phyloP scores from a whole-genome alignment of 1,139 yeast species.

The Protomyces gravidus region DNA sequence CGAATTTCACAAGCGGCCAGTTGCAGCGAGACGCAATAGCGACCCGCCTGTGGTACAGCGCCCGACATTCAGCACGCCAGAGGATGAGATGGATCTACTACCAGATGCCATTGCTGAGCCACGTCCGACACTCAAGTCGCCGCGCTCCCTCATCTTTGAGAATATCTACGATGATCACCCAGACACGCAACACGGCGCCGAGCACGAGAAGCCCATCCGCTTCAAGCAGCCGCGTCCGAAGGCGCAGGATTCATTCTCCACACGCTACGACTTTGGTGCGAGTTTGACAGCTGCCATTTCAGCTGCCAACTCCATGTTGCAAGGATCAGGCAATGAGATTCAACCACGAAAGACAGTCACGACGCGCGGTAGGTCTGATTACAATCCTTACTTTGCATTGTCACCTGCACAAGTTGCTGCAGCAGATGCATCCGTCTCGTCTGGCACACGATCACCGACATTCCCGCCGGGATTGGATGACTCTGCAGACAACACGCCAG shows the following conservation, averaged over 20 bases:
- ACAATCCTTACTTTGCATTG: slow-evolving; percentile 21
- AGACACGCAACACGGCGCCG: background rate
- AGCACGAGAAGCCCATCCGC: slow-evolving; percentile 14
- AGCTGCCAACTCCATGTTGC: slow-evolving; percentile 21
- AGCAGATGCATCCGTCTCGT: background rate
- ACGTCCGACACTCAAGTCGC: slow-evolving; percentile 8
- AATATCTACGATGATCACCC: slow-evolving; percentile 26
- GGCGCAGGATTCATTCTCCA: slow-evolving; percentile 24
- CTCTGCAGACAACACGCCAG: slow-evolving; percentile 10
- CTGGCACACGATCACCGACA: slow-evolving; percentile 19
- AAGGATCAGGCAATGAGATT: slow-evolving; percentile 20
- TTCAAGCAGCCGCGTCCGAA: background rate
- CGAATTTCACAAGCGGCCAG: slow-evolving; percentile 40
- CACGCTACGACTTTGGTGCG: slow-evolving; percentile 29
- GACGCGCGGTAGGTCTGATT: background rate
- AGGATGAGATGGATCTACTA: slow-evolving; percentile 14
- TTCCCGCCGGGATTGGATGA: slow-evolving; percentile 23
- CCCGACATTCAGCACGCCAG: slow-evolving; percentile 1
- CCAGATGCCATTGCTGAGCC: slow-evolving; percentile 3
- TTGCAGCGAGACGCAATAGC: slow-evolving; percentile 3
- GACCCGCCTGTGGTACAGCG: slow-evolving; percentile 16
- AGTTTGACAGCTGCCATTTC: slow-evolving; percentile 29
- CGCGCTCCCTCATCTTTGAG: slow-evolving; percentile 23
- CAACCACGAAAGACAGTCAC: slow-evolving; percentile 1
- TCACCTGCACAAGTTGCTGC: background rate